Evolutionary conservation across 495 filamentous ascomycete species (phyloP), one percentile per base, ranked within the genome.

Genomic region (Podospora tetraspora): DNA sequence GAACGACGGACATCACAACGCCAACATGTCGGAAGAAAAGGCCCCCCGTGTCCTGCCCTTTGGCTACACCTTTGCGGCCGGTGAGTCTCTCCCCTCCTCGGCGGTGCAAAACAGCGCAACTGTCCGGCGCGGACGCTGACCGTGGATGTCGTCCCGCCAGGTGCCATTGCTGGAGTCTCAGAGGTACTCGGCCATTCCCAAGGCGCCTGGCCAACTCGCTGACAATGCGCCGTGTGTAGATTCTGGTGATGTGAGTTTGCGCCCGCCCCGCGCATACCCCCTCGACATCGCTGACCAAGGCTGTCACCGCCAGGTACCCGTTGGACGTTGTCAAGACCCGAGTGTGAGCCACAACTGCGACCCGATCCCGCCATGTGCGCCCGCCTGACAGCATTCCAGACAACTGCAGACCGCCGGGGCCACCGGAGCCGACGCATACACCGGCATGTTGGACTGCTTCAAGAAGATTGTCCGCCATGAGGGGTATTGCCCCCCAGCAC

Each of bases 281-380:
- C 34, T n/a, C 57, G 11, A 63, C 43, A n/a, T n/a, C 61, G 63
- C 71, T 74, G 66, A 77, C 69, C 27, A 16, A n/a, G 37, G 59
- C 12, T 61, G 70, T 64, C 25, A 43, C 4, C 4, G 4, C 25
- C 30, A 97, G 93, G 95, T 99, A 99, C 84, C 95, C 95, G 73
- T 84, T 99, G 74, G 95, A 99, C 80, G 94, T 98, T 59, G 92
- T 99, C 75, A 99, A 99, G 85, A 99, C 95, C 62, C 84, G 95
- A 87, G 90, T 99, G 91, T 96, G 86, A 86, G 91, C 61, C 52
- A 64, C 22, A 23, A 7, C 59, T 68, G 57, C 56, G 32, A 66
- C 56, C 52, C 71, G 43, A 29, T 37, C 19, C 52, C 62, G n/a
- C 66, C 23, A 27, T 27, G 6, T 27, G 64, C 63, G 27, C 59